Evolutionary conservation across 2,329 filamentous ascomycete species (phyloP), one percentile per base, ranked within the genome.

Genomic region (Periconia digitata): DNA sequence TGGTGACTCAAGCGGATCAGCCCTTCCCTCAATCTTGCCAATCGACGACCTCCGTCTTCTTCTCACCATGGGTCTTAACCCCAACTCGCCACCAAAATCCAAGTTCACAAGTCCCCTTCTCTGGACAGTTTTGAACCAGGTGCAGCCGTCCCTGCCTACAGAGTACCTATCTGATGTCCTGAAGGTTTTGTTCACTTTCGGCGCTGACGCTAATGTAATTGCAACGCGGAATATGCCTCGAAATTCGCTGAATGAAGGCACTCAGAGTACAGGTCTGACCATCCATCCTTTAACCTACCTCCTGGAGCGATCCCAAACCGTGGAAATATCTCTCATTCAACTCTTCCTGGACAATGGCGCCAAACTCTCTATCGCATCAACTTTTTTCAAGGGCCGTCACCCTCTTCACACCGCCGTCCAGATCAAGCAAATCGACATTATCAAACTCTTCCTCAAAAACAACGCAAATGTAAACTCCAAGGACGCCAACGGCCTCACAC

Each of bases 321-420:
- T 65, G 15, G 54, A 62, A 21, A 56, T 63, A 7, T 54, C 62
- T 20, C 22, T 64, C 1, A 37, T 66, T 8, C 55, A 35, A 3
- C 46, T 66, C 10, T 49, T 67, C 3, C 44, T 67, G 17, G 49
- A 51, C 16, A 53, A 55, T 15, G 60, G 59, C 8, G 48, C 62
- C 7, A 58, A 58, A 6, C 40, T 62, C 2, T 56, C 52, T 1
- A 48, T 55, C 8, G 20, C 56, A 6, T 66, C 63, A 0, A 43
- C 55, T 0, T 59, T 61, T 22, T 66, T 63, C 47, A 47, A 52
- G 15, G 54, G 58, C 3, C 57, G 62, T n/a, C 53, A 50, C 35
- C 61, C 64, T 15, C 50, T 67, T 8, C 64, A 67, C 40, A 63
- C 63, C 0, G 61, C 64, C 8, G 55, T 58, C 7, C 53, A 55